Evolutionary conservation across 225 moss, liverwort and hornwort genomes (phyloP).

Genomic region (Antitrichia curtipendula): DNA sequence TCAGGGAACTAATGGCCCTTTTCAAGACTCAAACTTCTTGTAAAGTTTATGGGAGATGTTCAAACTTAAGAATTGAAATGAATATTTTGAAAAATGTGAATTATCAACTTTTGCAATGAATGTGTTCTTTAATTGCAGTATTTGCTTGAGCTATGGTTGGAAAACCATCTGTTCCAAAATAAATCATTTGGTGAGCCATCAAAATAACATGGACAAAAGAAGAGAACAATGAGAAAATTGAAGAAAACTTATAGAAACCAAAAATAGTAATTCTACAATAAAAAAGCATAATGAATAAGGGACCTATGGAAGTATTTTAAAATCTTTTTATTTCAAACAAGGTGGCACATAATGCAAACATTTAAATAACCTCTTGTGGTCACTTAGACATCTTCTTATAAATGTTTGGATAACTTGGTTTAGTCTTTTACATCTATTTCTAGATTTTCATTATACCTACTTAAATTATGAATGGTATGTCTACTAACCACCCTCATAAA

Average conservation of each 20-base stretch:
- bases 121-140: not conserved
- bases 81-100: not conserved
- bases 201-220: too few relatives aligned
- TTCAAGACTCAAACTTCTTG: too few relatives aligned
- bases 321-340: not conserved
- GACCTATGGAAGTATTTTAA: not conserved
- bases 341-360: not conserved
- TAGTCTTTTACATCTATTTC: not conserved
- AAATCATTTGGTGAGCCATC: too few relatives aligned
- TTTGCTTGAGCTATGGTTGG: accelerated
- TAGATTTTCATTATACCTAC: not conserved
- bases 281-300: not conserved
- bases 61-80: not conserved
- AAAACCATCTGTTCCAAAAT: accelerated
- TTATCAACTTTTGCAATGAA: not conserved
- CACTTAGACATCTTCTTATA: not conserved
- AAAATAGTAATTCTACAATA: too few relatives aligned
- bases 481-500: accelerated
- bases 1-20: too few relatives aligned
- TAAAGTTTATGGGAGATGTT: too few relatives aligned
- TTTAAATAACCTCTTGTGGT: not conserved
- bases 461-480: not conserved
- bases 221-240: not conserved
- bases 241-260: not conserved
- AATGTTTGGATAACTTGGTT: not conserved